Conservation (phyloP, 495 filamentous ascomycete species). For the Sporormia fimetaria region DNA sequence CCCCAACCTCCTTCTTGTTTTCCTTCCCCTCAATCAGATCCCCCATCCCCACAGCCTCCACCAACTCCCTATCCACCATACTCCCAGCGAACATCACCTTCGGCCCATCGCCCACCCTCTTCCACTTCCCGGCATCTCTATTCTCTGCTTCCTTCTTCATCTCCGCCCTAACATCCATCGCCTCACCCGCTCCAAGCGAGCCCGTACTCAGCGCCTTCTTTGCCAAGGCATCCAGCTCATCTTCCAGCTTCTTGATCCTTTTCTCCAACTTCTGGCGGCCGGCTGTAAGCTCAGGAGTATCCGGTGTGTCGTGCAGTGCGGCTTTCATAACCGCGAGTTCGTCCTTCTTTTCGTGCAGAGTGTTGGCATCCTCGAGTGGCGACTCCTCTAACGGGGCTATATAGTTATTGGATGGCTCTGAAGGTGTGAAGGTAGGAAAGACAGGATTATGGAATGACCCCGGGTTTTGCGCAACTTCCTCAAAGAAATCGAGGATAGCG, state of each 20-base stretch:
- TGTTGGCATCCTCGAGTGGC: not conserved
- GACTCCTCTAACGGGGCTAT: not conserved
- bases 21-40: conserved; percentile 5
- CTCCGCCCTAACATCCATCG: not conserved
- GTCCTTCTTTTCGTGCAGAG: not conserved
- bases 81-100: conserved; percentile 16
- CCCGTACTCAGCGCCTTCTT: conserved; percentile 4
- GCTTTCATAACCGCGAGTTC: conserved; percentile 9
- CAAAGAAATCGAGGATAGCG: conserved; percentile 21
- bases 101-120: not conserved
- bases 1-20: not conserved
- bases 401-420: not conserved
- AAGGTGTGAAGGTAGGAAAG: not conserved
- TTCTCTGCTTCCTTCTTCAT: conserved; percentile 1
- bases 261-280: conserved; percentile 4
- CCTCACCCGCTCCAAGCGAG: conserved; percentile 5
- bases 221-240: conserved; percentile 4
- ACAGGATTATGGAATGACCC: conserved; percentile 16
- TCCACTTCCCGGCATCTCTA: conserved; percentile 4
- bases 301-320: conserved; percentile 2
- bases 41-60: conserved; percentile 10
- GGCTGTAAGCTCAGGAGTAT: not conserved
- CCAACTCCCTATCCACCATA: conserved; percentile 14
- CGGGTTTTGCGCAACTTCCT: conserved; percentile 15
- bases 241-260: conserved; percentile 3